Evolutionary conservation across 768 basidiomycete genomes (phyloP).

Genomic region (Tulasnella sp.): DNA sequence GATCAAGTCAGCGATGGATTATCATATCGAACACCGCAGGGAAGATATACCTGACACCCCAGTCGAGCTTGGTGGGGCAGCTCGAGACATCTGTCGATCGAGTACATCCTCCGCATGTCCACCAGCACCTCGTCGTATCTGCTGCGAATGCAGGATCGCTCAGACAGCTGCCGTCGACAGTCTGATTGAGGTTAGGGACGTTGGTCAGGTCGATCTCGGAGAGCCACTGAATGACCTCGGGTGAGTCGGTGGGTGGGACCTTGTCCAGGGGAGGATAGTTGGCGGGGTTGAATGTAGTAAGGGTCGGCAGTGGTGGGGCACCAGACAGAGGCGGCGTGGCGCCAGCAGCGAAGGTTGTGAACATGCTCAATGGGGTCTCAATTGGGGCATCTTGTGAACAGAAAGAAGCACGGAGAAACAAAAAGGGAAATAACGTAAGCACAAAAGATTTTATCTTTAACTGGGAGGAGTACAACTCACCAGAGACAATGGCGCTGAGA

Average conservation of each 20-base stretch:
- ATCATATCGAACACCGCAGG: no score
- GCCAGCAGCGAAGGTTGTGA: constrained; percentile 47
- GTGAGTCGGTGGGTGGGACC: constrained; percentile 23
- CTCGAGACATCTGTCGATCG: constrained; percentile 49
- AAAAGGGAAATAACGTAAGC: neutral
- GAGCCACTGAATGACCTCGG: constrained; percentile 22
- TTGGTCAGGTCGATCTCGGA: constrained; percentile 52
- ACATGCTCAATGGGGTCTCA: constrained; percentile 36
- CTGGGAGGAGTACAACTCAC: neutral
- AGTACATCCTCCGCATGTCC: constrained; percentile 74
- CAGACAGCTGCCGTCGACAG: constrained; percentile 56
- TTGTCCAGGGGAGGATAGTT: constrained; percentile 18
- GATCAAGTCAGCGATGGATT: no score
- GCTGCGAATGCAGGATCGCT: constrained; percentile 36
- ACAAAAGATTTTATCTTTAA: neutral
- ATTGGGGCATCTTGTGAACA: constrained; percentile 48
- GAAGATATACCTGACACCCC: constrained; percentile 51
- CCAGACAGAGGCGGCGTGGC: constrained; percentile 51
- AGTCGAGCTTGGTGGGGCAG: constrained; percentile 57
- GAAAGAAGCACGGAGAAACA: neutral
- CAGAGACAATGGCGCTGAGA: constrained; percentile 42
- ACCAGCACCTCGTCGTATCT: constrained; percentile 67
- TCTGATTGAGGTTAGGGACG: constrained; percentile 56
- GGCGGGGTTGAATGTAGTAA: constrained; percentile 12
- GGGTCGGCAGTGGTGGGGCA: constrained; percentile 52